Percentiles rank a stretch among this genome's conserved stretches.
These are phyloP conservation scores for Dianthus caryophyllus DNA, from an alignment of 148 eudicot species.

Conservation along the genomic window DNA sequence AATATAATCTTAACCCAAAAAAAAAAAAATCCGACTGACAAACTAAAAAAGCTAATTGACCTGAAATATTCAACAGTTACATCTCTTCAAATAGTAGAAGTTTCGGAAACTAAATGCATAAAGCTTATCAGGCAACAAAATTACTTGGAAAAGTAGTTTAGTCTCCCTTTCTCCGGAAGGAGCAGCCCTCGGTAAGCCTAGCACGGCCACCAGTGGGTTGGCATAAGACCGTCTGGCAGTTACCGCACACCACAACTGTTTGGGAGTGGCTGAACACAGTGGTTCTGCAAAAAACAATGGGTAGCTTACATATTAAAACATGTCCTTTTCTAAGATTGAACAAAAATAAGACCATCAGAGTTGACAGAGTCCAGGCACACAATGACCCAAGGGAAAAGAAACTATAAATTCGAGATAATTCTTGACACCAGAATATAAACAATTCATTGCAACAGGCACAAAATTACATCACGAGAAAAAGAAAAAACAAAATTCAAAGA, in stretches of 20 bases:
- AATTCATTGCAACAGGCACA: too few species aligned
- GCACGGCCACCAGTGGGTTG: conserved; percentile 41
- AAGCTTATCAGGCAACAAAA: conserved; percentile 16
- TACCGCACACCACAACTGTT: conserved; percentile 36
- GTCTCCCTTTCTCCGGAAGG: conserved; percentile 38
- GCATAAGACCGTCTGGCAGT: conserved; percentile 38
- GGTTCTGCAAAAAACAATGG: conserved; percentile 25
- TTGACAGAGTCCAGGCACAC: background rate
- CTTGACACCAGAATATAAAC: too few species aligned
- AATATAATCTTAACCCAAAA: background rate
- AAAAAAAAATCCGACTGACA: conserved; percentile 1
- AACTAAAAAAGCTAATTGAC: conserved; percentile 11
- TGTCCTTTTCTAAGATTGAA: too few species aligned
- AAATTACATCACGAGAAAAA: too few species aligned
- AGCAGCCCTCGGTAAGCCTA: conserved; percentile 36
- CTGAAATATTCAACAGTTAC: background rate
- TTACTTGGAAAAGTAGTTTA: background rate
- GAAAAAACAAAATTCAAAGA: too few species aligned
- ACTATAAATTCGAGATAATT: too few species aligned
- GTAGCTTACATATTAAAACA: too few species aligned
- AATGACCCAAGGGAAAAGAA: too few species aligned
- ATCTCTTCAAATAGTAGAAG: background rate
- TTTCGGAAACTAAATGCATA: conserved; percentile 8
- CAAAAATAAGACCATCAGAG: too few species aligned
- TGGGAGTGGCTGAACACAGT: conserved; percentile 39